Evolutionary conservation across 2,329 filamentous ascomycete species (phyloP).

Genomic region (Fusarium setosum): DNA sequence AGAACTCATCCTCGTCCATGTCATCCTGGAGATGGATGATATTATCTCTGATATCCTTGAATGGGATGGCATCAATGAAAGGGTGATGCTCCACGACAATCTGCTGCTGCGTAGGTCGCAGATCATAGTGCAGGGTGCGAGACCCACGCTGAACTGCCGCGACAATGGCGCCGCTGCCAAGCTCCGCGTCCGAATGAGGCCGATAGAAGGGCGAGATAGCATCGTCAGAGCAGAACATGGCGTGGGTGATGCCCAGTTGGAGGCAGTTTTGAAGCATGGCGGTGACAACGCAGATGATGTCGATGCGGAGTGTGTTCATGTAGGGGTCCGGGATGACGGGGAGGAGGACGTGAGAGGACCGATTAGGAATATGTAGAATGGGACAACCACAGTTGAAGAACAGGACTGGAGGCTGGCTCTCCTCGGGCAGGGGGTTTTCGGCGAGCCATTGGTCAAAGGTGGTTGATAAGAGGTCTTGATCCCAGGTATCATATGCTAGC

Average conservation of each 20-base stretch:
- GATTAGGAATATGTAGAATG: slow-evolving; percentile 37
- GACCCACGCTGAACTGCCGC: slow-evolving; percentile 35
- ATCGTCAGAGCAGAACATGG: slow-evolving; percentile 41
- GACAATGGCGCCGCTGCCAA: slow-evolving; percentile 25
- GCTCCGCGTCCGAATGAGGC: slow-evolving; percentile 20
- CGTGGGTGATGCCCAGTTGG: slow-evolving; percentile 38
- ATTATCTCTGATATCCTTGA: slow-evolving; percentile 41
- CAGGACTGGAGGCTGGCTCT: slow-evolving; percentile 7
- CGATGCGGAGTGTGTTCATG: slow-evolving; percentile 42
- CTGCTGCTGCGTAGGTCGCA: slow-evolving; percentile 42
- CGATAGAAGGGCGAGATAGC: slow-evolving; percentile 40
- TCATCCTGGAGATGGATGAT: slow-evolving; percentile 36
- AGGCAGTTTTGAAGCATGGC: slow-evolving; percentile 43
- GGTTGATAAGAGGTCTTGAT: slow-evolving; percentile 2
- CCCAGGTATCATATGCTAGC: slow-evolving; percentile 9
- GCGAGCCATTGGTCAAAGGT: slow-evolving; percentile 33
- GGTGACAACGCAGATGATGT: slow-evolving; percentile 38
- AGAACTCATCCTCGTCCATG: slow-evolving; percentile 44
- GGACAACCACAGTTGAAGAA: slow-evolving; percentile 43
- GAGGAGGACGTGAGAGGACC: slow-evolving; percentile 30
- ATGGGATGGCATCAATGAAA: slow-evolving; percentile 43
- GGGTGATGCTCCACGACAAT: slow-evolving; percentile 41
- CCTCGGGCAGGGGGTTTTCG: slow-evolving; percentile 6
- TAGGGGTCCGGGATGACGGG: slow-evolving; percentile 39
- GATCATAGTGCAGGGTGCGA: slow-evolving; percentile 38